Evolutionary conservation across 352 stramenopile genomes (phyloP).

Genomic region (Phytophthora aleatoria): DNA sequence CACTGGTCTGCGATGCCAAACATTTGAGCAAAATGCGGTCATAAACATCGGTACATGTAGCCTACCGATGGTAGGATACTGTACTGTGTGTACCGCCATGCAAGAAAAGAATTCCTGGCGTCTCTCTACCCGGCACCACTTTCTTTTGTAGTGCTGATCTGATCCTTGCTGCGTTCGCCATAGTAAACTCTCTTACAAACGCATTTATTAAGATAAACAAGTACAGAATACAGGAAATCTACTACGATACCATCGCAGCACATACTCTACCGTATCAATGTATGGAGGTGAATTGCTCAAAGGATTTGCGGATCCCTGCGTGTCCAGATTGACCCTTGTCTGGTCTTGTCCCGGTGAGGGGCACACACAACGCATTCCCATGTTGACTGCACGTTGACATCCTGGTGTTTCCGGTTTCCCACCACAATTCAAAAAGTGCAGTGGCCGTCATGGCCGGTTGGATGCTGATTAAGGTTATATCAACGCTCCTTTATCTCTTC

Average conservation of each 20-base stretch:
- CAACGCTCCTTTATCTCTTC: conserved; percentile 1
- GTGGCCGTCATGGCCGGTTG: neutral
- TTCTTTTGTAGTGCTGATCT: conserved; percentile 13
- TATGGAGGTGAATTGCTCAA: conserved; percentile 6
- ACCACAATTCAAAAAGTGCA: conserved; percentile 3
- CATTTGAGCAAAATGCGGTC: too few species aligned
- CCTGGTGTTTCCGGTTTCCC: neutral
- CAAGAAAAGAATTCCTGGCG: conserved; percentile 3
- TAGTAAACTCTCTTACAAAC: conserved; percentile 2
- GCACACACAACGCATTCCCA: neutral
- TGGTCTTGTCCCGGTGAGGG: conserved; percentile 7
- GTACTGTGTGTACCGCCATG: too few species aligned
- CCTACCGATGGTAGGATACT: too few species aligned
- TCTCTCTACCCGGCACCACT: conserved; percentile 11
- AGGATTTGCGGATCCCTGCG: conserved; percentile 18
- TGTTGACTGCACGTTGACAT: conserved; percentile 17
- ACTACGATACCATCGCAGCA: neutral
- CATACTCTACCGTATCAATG: neutral
- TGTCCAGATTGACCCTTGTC: conserved; percentile 2
- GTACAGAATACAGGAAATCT: neutral
- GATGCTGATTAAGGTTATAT: conserved; percentile 4
- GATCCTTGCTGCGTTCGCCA: neutral
- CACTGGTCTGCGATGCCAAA: conserved; percentile 4
- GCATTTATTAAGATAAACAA: neutral
- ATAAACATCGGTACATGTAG: too few species aligned